phyloP scores from a whole-genome alignment of 495 filamentous ascomycete genomes.

The Neurospora intermedia region DNA sequence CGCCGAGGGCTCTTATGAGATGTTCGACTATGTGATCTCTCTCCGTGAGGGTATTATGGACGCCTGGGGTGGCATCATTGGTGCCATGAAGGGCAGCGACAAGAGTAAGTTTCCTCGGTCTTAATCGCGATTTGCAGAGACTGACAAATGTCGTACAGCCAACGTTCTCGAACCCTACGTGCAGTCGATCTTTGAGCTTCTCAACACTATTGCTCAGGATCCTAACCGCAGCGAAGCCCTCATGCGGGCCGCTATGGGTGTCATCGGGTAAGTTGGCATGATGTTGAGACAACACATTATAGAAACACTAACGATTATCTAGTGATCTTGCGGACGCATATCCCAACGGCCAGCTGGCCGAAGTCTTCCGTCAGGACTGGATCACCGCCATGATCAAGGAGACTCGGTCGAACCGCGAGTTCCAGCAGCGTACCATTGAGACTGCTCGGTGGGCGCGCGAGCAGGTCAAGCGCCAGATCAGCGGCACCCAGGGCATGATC shows the following conservation, averaged over 20 bases:
- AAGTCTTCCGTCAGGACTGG: slow-evolving; percentile 85
- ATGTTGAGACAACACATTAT: not conserved
- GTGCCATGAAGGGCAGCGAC: slow-evolving; percentile 73
- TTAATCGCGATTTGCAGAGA: not conserved
- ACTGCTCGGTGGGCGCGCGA: slow-evolving; percentile 96
- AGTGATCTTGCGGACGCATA: slow-evolving; percentile 93
- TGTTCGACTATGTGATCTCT: slow-evolving; percentile 90
- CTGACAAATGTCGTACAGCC: slow-evolving; percentile 32
- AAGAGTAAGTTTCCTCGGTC: slow-evolving; percentile 48
- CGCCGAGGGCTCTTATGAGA: slow-evolving; percentile 68
- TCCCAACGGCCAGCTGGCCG: slow-evolving; percentile 74
- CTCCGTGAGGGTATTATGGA: slow-evolving; percentile 97
- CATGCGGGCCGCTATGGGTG: slow-evolving; percentile 88
- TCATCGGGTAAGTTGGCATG: slow-evolving; percentile 64
- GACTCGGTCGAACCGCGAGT: slow-evolving; percentile 74
- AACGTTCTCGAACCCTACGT: slow-evolving; percentile 64
- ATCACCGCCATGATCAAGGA: slow-evolving; percentile 78
- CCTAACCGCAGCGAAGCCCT: slow-evolving; percentile 80
- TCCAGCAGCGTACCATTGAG: slow-evolving; percentile 69
- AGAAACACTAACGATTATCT: not conserved
- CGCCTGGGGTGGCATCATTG: slow-evolving; percentile 92
- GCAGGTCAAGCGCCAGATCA: slow-evolving; percentile 87
- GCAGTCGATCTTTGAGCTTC: slow-evolving; percentile 77
- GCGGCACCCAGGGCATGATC: slow-evolving; percentile 36
- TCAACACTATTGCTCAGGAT: slow-evolving; percentile 72